These are phyloP conservation scores for Zygosaccharomyces gambellarensis DNA, from an alignment of 805 yeast genomes.

Conservation along the genomic window DNA sequence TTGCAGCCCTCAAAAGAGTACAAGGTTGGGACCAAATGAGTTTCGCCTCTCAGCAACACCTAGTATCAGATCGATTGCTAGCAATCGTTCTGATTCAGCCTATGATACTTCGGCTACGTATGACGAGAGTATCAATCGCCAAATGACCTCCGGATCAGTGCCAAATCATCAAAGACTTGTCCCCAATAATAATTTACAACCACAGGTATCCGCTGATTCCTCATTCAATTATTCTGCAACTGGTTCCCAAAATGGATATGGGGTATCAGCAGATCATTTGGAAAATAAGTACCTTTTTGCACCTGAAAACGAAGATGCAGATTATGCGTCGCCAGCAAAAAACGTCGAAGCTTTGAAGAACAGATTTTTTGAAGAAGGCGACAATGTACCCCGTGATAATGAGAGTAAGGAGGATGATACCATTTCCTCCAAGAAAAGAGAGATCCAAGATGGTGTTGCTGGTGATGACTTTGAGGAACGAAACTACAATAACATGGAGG, in stretches of 20 bases:
- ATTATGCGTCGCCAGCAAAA: slow-evolving; percentile 32
- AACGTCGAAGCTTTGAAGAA: slow-evolving; percentile 30
- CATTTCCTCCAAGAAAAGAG: neutral
- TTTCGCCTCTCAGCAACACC: slow-evolving; percentile 25
- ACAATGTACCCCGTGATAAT: slow-evolving; percentile 11
- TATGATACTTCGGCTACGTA: neutral
- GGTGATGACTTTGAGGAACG: neutral
- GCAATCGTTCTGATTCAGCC: slow-evolving; percentile 19
- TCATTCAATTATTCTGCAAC: slow-evolving; percentile 10
- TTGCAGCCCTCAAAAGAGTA: slow-evolving; percentile 19
- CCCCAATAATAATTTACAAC: neutral
- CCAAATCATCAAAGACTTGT: neutral
- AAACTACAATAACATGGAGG: neutral
- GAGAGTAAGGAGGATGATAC: slow-evolving; percentile 5
- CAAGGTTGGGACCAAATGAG: slow-evolving; percentile 4
- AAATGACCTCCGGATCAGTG: neutral
- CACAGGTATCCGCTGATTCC: slow-evolving; percentile 10
- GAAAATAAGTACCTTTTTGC: slow-evolving; percentile 28
- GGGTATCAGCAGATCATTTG: slow-evolving; percentile 1
- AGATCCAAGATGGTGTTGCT: neutral
- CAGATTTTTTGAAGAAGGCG: slow-evolving; percentile 24
- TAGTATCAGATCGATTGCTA: slow-evolving; percentile 29
- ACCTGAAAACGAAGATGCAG: slow-evolving; percentile 27
- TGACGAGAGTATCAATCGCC: neutral
- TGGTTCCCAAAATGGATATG: slow-evolving; percentile 2